Evolutionary conservation across 345 rosid genomes (phyloP).

Genomic region (Eutrema japonicum): DNA sequence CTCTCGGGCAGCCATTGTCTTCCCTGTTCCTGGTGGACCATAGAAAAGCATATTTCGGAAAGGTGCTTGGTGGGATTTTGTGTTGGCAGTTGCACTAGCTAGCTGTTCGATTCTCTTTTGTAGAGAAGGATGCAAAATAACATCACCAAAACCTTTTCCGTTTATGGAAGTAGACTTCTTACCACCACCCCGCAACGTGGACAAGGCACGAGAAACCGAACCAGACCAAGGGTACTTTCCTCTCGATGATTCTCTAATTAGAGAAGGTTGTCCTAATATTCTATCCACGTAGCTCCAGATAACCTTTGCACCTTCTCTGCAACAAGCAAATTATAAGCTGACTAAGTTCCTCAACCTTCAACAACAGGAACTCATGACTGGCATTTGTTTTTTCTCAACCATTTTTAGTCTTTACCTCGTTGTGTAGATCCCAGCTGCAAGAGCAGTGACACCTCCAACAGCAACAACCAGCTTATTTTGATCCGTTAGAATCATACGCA

Average conservation of each 20-base stretch:
- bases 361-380: conserved; percentile 1
- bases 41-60: conserved; percentile 94
- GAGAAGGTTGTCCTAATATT: conserved; percentile 96
- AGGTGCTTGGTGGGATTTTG: conserved; percentile 94
- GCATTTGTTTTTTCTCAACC: conserved; percentile 1
- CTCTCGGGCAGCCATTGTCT: conserved; percentile 99
- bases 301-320: conserved; percentile 98
- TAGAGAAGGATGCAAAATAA: conserved; percentile 87
- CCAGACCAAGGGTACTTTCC: conserved; percentile 99
- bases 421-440: conserved; percentile 96
- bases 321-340: conserved; percentile 33
- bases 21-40: conserved; percentile 99
- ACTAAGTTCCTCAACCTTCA: conserved; percentile 22
- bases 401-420: conserved; percentile 63
- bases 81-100: conserved; percentile 91
- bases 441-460: conserved; percentile 97
- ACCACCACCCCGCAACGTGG: conserved; percentile 48
- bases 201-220: conserved; percentile 50
- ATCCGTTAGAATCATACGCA: conserved; percentile 88
- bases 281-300: conserved; percentile 98
- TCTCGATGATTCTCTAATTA: conserved; percentile 95
- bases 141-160: conserved; percentile 91
- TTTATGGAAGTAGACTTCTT: conserved; percentile 55
- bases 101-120: conserved; percentile 83
- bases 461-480: conserved; percentile 94